Evolutionary conservation across 345 rosid species (phyloP).

Genomic region (Salix arbutifolia): DNA sequence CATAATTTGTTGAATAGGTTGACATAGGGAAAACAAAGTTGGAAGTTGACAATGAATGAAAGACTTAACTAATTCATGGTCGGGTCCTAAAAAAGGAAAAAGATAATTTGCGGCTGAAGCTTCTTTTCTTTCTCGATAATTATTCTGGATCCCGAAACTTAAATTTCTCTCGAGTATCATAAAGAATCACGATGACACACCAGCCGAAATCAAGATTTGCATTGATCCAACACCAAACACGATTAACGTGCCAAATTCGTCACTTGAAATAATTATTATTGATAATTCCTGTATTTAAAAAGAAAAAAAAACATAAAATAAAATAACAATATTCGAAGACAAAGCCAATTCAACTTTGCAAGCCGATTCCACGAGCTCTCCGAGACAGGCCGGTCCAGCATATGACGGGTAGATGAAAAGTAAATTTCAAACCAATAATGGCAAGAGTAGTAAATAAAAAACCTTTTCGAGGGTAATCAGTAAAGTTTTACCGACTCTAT

Average conservation of each 20-base stretch:
- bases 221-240: background rate
- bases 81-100: too few relatives aligned
- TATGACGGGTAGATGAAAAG: background rate
- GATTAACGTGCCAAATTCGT: background rate
- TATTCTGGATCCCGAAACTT: too few relatives aligned
- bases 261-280: background rate
- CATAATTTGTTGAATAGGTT: too few relatives aligned
- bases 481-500: background rate
- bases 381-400: background rate
- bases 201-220: background rate
- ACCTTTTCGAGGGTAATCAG: background rate
- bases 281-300: background rate
- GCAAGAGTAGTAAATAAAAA: background rate
- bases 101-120: background rate
- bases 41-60: too few relatives aligned
- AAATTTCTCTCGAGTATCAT: too few relatives aligned
- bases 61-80: too few relatives aligned
- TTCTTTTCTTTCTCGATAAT: too few relatives aligned
- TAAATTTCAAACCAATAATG: background rate
- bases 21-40: too few relatives aligned
- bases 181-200: background rate
- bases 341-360: background rate
- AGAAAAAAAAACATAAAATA: background rate
- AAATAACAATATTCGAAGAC: background rate
- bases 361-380: background rate